Base-by-base conservation (phyloP, 2,329 filamentous ascomycete genomes). In the Fusarium devonianum region DNA sequence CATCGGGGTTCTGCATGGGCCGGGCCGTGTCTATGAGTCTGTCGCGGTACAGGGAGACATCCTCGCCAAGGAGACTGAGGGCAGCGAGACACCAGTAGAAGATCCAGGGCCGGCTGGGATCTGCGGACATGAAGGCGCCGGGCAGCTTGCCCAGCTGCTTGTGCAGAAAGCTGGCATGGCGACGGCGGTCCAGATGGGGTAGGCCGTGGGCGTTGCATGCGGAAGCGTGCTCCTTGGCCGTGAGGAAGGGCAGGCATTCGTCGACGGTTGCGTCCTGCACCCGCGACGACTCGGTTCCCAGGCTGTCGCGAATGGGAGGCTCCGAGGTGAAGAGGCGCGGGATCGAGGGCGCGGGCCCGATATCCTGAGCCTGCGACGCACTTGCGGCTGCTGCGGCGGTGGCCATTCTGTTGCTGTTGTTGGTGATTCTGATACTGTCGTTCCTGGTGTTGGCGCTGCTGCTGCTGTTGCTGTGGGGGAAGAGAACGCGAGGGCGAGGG, bases 91-190 rank as follows among this genome's bases (percentile, higher is more conserved):
- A 89, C 94, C 94, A 99, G 75, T 97, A 97, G 58, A 96, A 80
- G 66, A 96, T 83, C 94, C 94, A 99, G 8, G 94, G 92, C 45
- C 93, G 80, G 68, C 89, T 92, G 22, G 94, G 88, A 76, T 99
- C 94, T 60, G 92, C 83, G 37, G 80, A 80, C 41, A 87, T 85
- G 71, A 88, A 96, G 4, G 76, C 77, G 7, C 81, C 75, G 0
- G 93, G 90, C 53, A 95, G 84, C 37, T 76, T 77, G 17, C 75
- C 76, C 22, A 88, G 73, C 60, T 76, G 77, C 58, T 77, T 78
- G 58, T 80, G 78, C 38, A 92, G 73, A 67, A 90, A 92, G 23
- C 69, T 72, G 50, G 83, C 75, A 71, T 88, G 85, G 30, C 75
- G 76, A 53, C 75, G 74, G 30, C 88, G 84, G 61, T 86, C 81